Percentiles rank a stretch among this genome's conserved stretches.
These are phyloP conservation scores for Magnaporthiopsis rhizophila DNA, from an alignment of 2,329 filamentous ascomycete species.

Conservation along the genomic window DNA sequence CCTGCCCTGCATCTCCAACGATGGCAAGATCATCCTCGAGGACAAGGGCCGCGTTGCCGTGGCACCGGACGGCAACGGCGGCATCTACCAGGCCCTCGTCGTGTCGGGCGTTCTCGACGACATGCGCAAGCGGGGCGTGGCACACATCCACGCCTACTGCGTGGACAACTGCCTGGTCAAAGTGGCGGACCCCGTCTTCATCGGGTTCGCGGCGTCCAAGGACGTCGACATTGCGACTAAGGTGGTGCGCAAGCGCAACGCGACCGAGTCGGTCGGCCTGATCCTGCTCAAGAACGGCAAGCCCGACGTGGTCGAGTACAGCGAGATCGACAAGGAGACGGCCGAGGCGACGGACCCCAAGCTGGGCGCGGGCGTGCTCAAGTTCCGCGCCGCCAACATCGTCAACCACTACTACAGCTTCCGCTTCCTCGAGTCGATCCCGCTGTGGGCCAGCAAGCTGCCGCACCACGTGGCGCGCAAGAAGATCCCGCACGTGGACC, in stretches of 20 bases:
- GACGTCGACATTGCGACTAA: conserved; percentile 95
- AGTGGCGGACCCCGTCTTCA: conserved; percentile 93
- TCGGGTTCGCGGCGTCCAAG: conserved; percentile 84
- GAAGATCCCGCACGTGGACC: conserved; percentile 88
- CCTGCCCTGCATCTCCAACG: conserved; percentile 91
- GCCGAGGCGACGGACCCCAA: conserved; percentile 81
- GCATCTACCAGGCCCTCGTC: conserved; percentile 87
- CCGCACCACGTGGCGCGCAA: conserved; percentile 95
- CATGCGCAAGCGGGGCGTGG: conserved; percentile 79
- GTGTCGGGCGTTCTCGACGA: conserved; percentile 73
- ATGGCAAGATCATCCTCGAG: conserved; percentile 94
- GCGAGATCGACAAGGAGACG: conserved; percentile 85
- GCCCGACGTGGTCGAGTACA: conserved; percentile 97
- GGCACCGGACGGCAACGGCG: conserved; percentile 93
- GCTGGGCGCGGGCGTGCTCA: conserved; percentile 66
- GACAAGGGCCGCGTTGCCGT: conserved; percentile 86
- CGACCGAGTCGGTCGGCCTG: conserved; percentile 89
- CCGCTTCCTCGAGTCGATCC: conserved; percentile 83
- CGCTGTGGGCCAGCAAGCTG: conserved; percentile 74
- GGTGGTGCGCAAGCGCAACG: conserved; percentile 97
- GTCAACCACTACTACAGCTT: conserved; percentile 99
- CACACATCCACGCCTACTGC: conserved; percentile 96
- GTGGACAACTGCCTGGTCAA: conserved; percentile 99
- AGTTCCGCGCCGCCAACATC: conserved; percentile 97
- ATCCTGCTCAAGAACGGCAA: conserved; percentile 93